Base-by-base conservation (phyloP, 2,329 filamentous ascomycete genomes). In the Penicillium crustosum region DNA sequence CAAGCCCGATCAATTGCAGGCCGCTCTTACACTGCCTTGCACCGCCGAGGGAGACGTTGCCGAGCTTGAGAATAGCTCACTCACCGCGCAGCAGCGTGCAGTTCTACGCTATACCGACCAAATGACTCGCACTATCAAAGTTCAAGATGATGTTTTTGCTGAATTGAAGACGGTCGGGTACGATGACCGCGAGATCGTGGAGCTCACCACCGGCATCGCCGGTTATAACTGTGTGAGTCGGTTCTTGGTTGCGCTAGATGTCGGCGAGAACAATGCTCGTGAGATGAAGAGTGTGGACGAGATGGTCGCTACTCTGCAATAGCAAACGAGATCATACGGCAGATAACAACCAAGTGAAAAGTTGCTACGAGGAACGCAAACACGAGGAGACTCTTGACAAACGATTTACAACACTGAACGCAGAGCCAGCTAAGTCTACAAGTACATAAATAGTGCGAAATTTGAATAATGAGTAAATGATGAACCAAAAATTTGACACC, bases 201-300 rank as follows among this genome's bases (percentile, higher is more conserved):
- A 96, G 78, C 81, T 95, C 63, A 93, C 90, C 42, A 86, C 89
- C 31, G 92, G 89, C n/a, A 84, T 93, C 57, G 90, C 89, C n/a
- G 86, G 85, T 55, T 96, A 95, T 73, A 96, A 96, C 73, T 93
- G 90, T 69, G 91, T 96, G 19, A 93, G 89, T 72, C 83, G 91
- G 27, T 93, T 96, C 66, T 73, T 96, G 66, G 90, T 96, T 9
- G 91, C 91, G 12, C 73, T 96, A 58, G 89, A 96, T 76, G 89
- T 79, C 39, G 77, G 77, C 3, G 77, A 79, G 68, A 74, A 75
- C 55, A 79, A 79, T 63, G 71, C 57, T 12, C 70, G 66, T 48
- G 64, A 91, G 73, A 79, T 91, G 72, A 79, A 90, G 60, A 90
- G 87, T 68, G 87, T 88, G 2, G 80, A 81, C 42, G 85, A 89